Conservation (phyloP, 2,329 filamentous ascomycete genomes). For the Penicillium sp. region DNA sequence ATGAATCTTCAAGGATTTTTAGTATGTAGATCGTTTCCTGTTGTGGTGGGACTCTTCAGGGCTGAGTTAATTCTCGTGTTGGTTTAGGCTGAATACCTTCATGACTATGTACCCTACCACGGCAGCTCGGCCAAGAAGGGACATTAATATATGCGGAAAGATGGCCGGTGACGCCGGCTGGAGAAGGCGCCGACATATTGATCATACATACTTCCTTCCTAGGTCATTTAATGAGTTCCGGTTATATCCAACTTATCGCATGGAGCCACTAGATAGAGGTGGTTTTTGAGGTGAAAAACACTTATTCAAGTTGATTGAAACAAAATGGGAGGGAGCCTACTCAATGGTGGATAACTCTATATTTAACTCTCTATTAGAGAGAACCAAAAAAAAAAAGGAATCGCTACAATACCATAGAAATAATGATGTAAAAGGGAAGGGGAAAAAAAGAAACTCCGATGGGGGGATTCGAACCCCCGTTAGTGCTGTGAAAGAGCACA, state of each 20-base stretch:
- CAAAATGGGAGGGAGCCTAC: no score
- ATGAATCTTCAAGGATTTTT: neutral
- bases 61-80: neutral
- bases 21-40: slow-evolving; percentile 6
- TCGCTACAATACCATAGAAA: neutral
- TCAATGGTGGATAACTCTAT: no score
- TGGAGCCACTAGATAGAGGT: neutral
- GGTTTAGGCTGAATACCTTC: neutral
- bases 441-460: slow-evolving; percentile 2
- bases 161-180: neutral
- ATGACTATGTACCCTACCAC: no score
- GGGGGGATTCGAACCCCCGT: slow-evolving; percentile 7
- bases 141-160: neutral
- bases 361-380: no score
- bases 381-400: neutral
- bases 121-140: no score
- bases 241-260: no score
- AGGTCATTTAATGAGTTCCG: no score
- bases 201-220: neutral
- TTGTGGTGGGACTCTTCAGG: neutral
- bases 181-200: neutral
- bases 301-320: neutral
- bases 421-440: no score
- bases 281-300: neutral
- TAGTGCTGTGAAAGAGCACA: slow-evolving; percentile 7